Evolutionary conservation across 768 basidiomycete genomes (phyloP).

Genomic region (Terana coerulea): DNA sequence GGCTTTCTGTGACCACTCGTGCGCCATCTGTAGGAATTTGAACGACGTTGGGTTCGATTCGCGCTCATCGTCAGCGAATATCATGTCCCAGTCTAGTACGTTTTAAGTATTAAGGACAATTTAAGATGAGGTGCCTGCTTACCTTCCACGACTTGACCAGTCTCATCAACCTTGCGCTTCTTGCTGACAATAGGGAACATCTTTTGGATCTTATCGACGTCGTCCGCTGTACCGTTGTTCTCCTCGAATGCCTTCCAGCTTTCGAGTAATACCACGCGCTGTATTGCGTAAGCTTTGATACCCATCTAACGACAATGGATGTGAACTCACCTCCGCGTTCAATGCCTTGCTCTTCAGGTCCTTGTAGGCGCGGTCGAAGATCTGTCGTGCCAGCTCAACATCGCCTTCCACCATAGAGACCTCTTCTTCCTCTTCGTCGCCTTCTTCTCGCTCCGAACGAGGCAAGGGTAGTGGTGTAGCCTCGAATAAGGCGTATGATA

Average conservation of each 20-base stretch:
- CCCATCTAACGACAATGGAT: not conserved
- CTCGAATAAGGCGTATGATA: slow-evolving; percentile 91
- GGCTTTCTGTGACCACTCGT: slow-evolving; percentile 70
- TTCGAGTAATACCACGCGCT: slow-evolving; percentile 91
- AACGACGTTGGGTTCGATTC: slow-evolving; percentile 91
- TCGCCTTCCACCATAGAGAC: slow-evolving; percentile 69
- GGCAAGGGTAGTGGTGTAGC: slow-evolving; percentile 66
- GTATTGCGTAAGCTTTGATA: not conserved
- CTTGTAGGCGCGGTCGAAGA: slow-evolving; percentile 85
- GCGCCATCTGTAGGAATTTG: slow-evolving; percentile 95
- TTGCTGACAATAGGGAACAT: slow-evolving; percentile 94
- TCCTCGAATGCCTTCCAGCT: slow-evolving; percentile 96
- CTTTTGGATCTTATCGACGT: slow-evolving; percentile 77
- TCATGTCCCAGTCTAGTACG: slow-evolving; percentile 81
- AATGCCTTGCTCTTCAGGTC: slow-evolving; percentile 76
- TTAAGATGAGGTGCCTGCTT: slow-evolving; percentile 20
- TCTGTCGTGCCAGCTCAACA: slow-evolving; percentile 58
- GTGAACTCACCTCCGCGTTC: slow-evolving; percentile 76
- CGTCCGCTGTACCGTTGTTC: slow-evolving; percentile 65
- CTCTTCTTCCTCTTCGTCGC: slow-evolving; percentile 49
- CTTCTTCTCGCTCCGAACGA: slow-evolving; percentile 61
- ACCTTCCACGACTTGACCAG: slow-evolving; percentile 86
- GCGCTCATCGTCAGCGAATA: slow-evolving; percentile 94
- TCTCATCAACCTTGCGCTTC: slow-evolving; percentile 80
- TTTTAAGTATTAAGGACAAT: not conserved